Evolutionary conservation across 495 filamentous ascomycete genomes (phyloP).

Genomic region (Lophiostoma macrostomum): DNA sequence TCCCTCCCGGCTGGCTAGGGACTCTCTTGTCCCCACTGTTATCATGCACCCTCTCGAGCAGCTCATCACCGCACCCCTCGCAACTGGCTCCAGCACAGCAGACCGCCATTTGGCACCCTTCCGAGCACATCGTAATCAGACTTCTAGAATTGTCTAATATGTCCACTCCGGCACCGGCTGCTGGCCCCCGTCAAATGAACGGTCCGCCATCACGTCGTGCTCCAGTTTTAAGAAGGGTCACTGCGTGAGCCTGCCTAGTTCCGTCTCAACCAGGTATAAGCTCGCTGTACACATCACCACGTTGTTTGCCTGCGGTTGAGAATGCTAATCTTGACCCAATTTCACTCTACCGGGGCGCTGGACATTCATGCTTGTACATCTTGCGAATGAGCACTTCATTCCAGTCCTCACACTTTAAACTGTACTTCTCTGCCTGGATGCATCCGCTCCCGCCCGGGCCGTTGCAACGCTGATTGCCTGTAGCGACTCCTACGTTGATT

Average conservation of each 20-base stretch:
- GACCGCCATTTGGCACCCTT: slow-evolving; percentile 16
- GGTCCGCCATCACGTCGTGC: neutral
- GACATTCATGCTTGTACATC: neutral
- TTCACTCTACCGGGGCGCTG: slow-evolving; percentile 4
- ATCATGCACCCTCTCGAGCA: slow-evolving; percentile 1
- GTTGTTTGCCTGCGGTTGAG: slow-evolving; percentile 10
- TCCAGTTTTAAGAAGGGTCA: too few relatives aligned
- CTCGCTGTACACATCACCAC: slow-evolving; percentile 13
- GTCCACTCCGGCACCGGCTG: neutral
- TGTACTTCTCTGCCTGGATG: neutral
- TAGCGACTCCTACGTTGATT: slow-evolving; percentile 17
- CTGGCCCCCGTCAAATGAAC: slow-evolving; percentile 11
- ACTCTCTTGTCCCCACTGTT: slow-evolving; percentile 2
- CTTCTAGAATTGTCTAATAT: neutral
- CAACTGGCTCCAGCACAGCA: slow-evolving; percentile 20
- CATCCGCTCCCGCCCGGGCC: slow-evolving; percentile 28
- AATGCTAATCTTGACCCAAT: slow-evolving; percentile 1
- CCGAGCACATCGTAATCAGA: neutral
- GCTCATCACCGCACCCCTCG: neutral
- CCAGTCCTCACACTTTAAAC: slow-evolving; percentile 12
- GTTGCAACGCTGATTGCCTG: slow-evolving; percentile 26
- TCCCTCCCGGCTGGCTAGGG: neutral
- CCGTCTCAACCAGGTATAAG: neutral
- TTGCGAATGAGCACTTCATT: slow-evolving; percentile 14
- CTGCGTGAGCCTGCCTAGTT: slow-evolving; percentile 5